Conservation (phyloP, 225 moss, liverwort and hornwort genomes). For the Bryoerythrophyllum caledonicum region DNA sequence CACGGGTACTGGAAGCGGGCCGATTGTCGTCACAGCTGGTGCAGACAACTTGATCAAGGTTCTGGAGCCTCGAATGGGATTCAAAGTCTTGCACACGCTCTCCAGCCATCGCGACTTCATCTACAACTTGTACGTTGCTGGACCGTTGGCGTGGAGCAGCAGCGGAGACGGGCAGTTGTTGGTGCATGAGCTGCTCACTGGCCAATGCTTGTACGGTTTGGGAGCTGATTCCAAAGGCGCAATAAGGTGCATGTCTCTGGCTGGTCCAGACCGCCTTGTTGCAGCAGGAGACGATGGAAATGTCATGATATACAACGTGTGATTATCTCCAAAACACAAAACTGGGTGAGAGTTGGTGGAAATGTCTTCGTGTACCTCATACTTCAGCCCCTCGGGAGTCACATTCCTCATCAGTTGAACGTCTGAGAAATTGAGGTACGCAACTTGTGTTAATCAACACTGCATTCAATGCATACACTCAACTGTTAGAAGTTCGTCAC, state of each 20-base stretch:
- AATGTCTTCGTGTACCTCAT: not conserved
- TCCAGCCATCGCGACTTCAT: conserved; percentile 78
- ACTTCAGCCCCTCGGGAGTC: conserved; percentile 5
- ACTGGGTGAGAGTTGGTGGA: not conserved
- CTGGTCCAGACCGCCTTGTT: conserved; percentile 58
- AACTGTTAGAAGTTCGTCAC: not conserved
- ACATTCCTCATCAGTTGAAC: not conserved
- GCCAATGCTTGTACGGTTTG: conserved; percentile 88
- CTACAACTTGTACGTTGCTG: conserved; percentile 72
- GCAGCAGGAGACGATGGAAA: conserved; percentile 93
- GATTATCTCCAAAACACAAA: conserved; percentile 17
- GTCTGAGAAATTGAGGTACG: conserved; percentile 4
- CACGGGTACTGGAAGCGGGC: conserved; percentile 58
- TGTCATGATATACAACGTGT: conserved; percentile 73
- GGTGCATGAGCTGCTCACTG: conserved; percentile 82
- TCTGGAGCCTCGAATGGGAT: conserved; percentile 75
- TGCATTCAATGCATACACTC: not conserved
- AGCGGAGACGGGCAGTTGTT: conserved; percentile 70
- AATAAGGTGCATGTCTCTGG: conserved; percentile 81
- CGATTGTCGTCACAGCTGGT: conserved; percentile 73
- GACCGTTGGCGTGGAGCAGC: conserved; percentile 86
- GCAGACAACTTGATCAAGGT: conserved; percentile 79
- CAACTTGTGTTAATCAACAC: not conserved
- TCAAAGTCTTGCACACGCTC: conserved; percentile 56
- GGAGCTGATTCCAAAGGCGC: conserved; percentile 83